phyloP scores from a whole-genome alignment of 1,284 basidiomycete species.

The Apiotrichum siamense region DNA sequence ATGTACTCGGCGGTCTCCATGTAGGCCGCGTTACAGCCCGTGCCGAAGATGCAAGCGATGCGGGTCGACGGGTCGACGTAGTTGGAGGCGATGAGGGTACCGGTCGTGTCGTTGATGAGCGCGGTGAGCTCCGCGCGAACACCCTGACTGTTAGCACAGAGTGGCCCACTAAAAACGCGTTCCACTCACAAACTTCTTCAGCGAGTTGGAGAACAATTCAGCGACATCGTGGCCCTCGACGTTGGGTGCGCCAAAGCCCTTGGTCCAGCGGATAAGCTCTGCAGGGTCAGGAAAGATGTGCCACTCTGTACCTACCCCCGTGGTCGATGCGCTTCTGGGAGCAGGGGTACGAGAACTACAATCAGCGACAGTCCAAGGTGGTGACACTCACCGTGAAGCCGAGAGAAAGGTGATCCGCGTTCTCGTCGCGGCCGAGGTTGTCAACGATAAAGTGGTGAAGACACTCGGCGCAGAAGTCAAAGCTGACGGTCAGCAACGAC shows the following conservation, averaged over 20 bases:
- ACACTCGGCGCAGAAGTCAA: conserved; percentile 97
- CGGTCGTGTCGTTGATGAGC: conserved; percentile 94
- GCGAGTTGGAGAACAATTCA: conserved; percentile 78
- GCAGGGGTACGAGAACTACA: conserved; percentile 88
- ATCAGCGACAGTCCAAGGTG: background rate
- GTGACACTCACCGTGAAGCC: conserved; percentile 76
- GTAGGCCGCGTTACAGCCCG: conserved; percentile 96
- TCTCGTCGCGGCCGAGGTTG: conserved; percentile 57
- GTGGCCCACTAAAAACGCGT: background rate
- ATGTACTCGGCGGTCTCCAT: conserved; percentile 81
- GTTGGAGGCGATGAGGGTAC: conserved; percentile 91
- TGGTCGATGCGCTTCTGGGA: conserved; percentile 91
- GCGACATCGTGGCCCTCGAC: conserved; percentile 91
- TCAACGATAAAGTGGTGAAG: conserved; percentile 77
- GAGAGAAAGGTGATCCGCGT: conserved; percentile 70
- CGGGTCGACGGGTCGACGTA: conserved; percentile 87
- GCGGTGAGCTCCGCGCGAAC: conserved; percentile 71
- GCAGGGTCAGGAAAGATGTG: conserved; percentile 1
- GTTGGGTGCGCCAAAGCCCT: conserved; percentile 89
- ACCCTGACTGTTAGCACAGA: conserved; percentile 27
- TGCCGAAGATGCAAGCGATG: conserved; percentile 95
- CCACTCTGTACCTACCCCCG: conserved; percentile 51
- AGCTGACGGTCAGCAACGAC: conserved; percentile 42
- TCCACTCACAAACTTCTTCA: conserved; percentile 57
- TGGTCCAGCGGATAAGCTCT: conserved; percentile 94